phyloP scores from a whole-genome alignment of 75 land plant genomes.

The Larix kaempferi region DNA sequence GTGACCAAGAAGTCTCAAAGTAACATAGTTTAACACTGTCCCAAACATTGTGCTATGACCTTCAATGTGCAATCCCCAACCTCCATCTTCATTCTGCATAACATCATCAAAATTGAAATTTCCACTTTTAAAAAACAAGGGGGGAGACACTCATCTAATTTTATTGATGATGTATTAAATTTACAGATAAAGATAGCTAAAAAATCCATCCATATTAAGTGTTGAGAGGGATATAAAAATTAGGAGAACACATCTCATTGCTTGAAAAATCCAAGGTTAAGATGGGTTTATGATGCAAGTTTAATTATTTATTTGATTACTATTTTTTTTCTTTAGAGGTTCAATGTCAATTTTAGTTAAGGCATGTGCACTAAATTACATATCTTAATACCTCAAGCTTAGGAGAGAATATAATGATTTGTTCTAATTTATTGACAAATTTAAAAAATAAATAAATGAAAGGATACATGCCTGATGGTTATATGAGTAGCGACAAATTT shows the following conservation, averaged over 20 bases:
- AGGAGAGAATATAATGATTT: too few species aligned
- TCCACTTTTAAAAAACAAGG: not conserved
- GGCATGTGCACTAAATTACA: too few species aligned
- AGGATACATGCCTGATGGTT: conserved; percentile 79
- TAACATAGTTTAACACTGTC: conserved; percentile 76
- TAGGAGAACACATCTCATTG: too few species aligned
- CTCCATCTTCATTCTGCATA: conserved; percentile 86
- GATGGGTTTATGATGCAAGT: too few species aligned
- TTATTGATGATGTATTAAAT: not conserved
- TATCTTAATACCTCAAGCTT: too few species aligned
- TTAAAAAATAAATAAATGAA: not conserved
- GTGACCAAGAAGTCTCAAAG: conserved; percentile 89
- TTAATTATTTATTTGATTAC: too few species aligned
- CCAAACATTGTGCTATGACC: conserved; percentile 98
- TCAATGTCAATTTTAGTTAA: too few species aligned
- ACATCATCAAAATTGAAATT: not conserved
- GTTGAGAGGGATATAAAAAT: too few species aligned
- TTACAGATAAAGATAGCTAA: not conserved
- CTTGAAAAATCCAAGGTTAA: too few species aligned
- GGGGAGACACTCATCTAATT: not conserved
- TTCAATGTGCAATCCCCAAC: conserved; percentile 98
- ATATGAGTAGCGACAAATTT: conserved; percentile 82
- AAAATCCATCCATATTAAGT: not conserved
- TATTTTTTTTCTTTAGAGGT: too few species aligned
- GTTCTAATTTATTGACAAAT: too few species aligned